Percentiles rank a stretch among this genome's conserved stretches.
Conservation (phyloP, 2,329 filamentous ascomycete species). For the Aspergillus sp. region DNA sequence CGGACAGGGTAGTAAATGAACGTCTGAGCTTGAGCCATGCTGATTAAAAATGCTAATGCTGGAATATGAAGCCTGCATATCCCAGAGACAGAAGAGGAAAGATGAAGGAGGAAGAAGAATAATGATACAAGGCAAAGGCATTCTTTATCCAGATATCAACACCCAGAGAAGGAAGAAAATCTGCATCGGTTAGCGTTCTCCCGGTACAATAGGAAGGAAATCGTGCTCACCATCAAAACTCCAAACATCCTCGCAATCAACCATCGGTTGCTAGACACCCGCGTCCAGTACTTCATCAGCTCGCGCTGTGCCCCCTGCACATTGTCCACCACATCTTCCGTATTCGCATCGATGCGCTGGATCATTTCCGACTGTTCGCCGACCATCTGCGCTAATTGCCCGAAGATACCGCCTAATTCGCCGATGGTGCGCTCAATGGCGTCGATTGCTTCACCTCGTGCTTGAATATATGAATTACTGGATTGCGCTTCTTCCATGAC, state of each 20-base stretch:
- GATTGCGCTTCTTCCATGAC: slow-evolving; percentile 89
- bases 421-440: slow-evolving; percentile 92
- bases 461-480: slow-evolving; percentile 81
- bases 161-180: slow-evolving; percentile 79
- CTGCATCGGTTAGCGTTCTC: slow-evolving; percentile 42
- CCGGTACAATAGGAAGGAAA: neutral
- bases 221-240: slow-evolving; percentile 62
- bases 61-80: slow-evolving; percentile 1
- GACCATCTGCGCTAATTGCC: slow-evolving; percentile 92
- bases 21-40: slow-evolving; percentile 18
- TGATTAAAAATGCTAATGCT: slow-evolving; percentile 10
- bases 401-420: slow-evolving; percentile 86
- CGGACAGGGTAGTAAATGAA: slow-evolving; percentile 2
- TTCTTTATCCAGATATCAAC: slow-evolving; percentile 44
- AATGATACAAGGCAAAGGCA: slow-evolving; percentile 23
- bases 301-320: slow-evolving; percentile 95
- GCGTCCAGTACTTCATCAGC: slow-evolving; percentile 91
- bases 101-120: slow-evolving; percentile 6
- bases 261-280: slow-evolving; percentile 92
- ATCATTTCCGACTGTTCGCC: slow-evolving; percentile 97
- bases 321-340: slow-evolving; percentile 95
- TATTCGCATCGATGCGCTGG: slow-evolving; percentile 92
- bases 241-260: slow-evolving; percentile 74
- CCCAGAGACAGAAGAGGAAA: slow-evolving; percentile 2
- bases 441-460: slow-evolving; percentile 90